These are phyloP conservation scores for Nectriaceae sp. DNA, from an alignment of 2,329 filamentous ascomycete species.

Conservation along the genomic window DNA sequence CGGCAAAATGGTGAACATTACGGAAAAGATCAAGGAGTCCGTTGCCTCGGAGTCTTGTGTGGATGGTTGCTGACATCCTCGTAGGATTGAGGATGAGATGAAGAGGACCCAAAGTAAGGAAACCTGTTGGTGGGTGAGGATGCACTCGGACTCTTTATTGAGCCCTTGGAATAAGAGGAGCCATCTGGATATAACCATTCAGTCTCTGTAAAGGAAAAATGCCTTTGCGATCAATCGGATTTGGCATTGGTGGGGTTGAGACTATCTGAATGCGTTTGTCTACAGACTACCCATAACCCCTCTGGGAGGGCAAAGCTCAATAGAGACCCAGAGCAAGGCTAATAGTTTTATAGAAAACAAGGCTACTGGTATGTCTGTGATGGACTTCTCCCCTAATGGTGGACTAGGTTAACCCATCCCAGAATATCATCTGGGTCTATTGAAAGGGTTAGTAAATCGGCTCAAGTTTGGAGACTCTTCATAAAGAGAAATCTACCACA, in stretches of 20 bases:
- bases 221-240: too few relatives aligned
- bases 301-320: too few relatives aligned
- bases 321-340: conserved; percentile 23
- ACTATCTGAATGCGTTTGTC: background rate
- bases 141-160: background rate
- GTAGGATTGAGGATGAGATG: conserved; percentile 99
- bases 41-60: conserved; percentile 29
- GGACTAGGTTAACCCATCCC: conserved; percentile 19
- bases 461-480: background rate
- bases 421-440: conserved; percentile 97
- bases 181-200: too few relatives aligned
- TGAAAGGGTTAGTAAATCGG: conserved; percentile 77
- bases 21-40: conserved; percentile 99
- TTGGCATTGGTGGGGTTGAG: background rate
- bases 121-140: background rate
- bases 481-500: background rate
- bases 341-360: conserved; percentile 77
- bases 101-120: conserved; percentile 90
- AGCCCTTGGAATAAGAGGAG: background rate
- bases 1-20: conserved; percentile 93
- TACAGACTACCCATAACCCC: background rate
- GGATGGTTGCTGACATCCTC: conserved; percentile 23
- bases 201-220: too few relatives aligned
- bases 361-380: conserved; percentile 76
- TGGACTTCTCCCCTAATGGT: background rate